phyloP scores from a whole-genome alignment of 2,329 filamentous ascomycete species.

The Aspergillus ibericus region DNA sequence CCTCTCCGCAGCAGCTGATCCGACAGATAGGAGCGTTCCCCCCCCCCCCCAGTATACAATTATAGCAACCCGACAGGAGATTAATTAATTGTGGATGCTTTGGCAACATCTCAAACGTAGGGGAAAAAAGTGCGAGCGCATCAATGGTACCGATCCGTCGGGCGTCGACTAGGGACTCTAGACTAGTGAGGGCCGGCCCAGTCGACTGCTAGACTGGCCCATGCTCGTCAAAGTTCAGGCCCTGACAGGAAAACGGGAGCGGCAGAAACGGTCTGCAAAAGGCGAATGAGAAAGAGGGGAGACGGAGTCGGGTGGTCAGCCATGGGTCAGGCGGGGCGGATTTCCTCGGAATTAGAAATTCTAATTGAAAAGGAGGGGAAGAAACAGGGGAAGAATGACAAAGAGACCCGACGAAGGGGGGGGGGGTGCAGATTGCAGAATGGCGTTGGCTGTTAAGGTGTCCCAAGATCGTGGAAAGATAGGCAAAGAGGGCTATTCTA shows the following conservation, averaged over 20 bases:
- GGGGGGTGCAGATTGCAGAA: too few species aligned
- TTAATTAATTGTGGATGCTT: neutral
- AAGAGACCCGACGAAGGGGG: neutral
- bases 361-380: neutral
- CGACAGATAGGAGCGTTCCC: neutral
- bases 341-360: slow-evolving; percentile 10
- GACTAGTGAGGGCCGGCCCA: neutral
- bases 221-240: slow-evolving; percentile 25
- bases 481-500: slow-evolving; percentile 6
- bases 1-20: neutral
- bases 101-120: neutral
- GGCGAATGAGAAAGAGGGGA: slow-evolving; percentile 11
- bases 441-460: slow-evolving; percentile 7
- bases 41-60: neutral
- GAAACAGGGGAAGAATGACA: neutral
- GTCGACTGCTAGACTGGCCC: slow-evolving; percentile 19
- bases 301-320: slow-evolving; percentile 9
- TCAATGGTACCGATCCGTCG: slow-evolving; percentile 5
- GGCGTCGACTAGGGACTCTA: neutral
- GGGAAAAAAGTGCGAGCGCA: neutral
- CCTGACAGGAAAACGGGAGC: slow-evolving; percentile 29
- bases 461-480: slow-evolving; percentile 12
- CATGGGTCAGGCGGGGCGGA: slow-evolving; percentile 7
- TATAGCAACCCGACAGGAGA: neutral
- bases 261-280: slow-evolving; percentile 25